Conservation (phyloP, 2,329 filamentous ascomycete species). For the Aphanoascus verrucosus region DNA sequence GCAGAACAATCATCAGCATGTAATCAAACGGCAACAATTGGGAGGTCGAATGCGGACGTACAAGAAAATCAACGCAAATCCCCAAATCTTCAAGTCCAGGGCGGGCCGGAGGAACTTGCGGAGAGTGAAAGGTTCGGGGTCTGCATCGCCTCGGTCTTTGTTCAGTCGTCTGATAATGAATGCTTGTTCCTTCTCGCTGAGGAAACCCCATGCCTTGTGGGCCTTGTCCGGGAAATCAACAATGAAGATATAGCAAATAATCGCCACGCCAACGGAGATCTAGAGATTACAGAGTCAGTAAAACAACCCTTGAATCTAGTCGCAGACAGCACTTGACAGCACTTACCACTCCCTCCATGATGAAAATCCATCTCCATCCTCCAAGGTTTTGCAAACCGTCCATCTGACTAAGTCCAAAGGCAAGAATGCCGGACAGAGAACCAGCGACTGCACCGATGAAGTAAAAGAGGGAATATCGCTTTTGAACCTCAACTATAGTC, state of each 20-base stretch:
- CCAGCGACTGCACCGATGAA: constrained; percentile 40
- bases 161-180: constrained; percentile 44
- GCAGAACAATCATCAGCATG: not conserved
- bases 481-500: constrained; percentile 25
- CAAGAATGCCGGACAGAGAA: constrained; percentile 40
- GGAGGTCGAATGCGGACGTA: constrained; percentile 8
- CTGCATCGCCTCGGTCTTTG: constrained; percentile 44
- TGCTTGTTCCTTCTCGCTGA: constrained; percentile 32
- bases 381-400: constrained; percentile 35
- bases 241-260: constrained; percentile 27
- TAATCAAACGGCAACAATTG: not conserved
- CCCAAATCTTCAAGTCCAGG: constrained; percentile 45
- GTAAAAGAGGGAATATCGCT: constrained; percentile 40
- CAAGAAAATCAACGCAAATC: constrained; percentile 44
- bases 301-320: not conserved
- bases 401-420: constrained; percentile 34
- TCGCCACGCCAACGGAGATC: constrained; percentile 20
- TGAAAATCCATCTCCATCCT: constrained; percentile 47
- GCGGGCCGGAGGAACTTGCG: constrained; percentile 40
- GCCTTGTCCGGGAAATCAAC: constrained; percentile 30
- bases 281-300: constrained; percentile 10
- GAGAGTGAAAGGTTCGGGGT: constrained; percentile 39
- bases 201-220: constrained; percentile 26
- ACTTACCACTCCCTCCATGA: constrained; percentile 38
- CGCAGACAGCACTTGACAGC: not conserved